Conservation (phyloP, 148 eudicot species). For the Rhododendron ovatum region DNA sequence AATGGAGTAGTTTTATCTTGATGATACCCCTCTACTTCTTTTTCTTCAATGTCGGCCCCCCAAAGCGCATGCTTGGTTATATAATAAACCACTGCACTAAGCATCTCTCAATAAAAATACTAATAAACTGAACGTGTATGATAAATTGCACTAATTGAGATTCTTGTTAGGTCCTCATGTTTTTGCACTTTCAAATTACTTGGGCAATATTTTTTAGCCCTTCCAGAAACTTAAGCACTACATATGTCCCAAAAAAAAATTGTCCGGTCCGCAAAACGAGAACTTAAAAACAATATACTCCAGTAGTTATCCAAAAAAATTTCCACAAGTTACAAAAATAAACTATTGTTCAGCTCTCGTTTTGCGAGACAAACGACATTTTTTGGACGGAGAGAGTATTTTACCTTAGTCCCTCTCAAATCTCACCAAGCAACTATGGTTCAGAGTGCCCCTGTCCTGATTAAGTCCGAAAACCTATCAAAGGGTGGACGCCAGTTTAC, state of each 20-base stretch:
- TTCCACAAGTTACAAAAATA: too few species aligned
- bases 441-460: too few species aligned
- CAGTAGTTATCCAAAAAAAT: too few species aligned
- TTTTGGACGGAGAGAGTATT: background rate
- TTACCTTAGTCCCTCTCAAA: background rate
- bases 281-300: too few species aligned
- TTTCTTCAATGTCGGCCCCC: constrained; percentile 19
- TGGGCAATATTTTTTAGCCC: background rate
- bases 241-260: background rate
- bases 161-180: too few species aligned
- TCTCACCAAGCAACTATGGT: background rate
- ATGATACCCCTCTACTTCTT: constrained; percentile 11
- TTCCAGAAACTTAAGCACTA: background rate
- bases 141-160: too few species aligned
- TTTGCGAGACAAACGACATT: too few species aligned
- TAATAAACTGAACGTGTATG: background rate
- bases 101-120: background rate
- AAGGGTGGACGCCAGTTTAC: background rate
- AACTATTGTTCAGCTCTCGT: too few species aligned
- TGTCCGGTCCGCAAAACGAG: background rate
- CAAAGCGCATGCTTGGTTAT: constrained; percentile 16
- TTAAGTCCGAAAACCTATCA: background rate
- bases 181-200: too few species aligned
- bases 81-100: background rate
- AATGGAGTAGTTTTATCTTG: constrained; percentile 6